Conservation (phyloP, 352 stramenopile species). For the Globisporangium iwayamae region DNA sequence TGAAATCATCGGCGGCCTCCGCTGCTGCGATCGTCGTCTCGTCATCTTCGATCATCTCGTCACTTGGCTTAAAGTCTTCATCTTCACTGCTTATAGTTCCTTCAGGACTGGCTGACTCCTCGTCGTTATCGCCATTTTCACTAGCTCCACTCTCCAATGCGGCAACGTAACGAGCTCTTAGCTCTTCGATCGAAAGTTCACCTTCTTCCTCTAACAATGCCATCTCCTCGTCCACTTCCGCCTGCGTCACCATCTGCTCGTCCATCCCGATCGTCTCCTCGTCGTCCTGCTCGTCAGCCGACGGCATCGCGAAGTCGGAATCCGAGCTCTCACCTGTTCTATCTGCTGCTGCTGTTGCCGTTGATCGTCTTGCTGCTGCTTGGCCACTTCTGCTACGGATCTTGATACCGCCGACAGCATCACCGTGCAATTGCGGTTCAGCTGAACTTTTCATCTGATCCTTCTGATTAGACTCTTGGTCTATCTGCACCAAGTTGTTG, state of each 20-base stretch:
- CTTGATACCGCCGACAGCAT: too few relatives aligned
- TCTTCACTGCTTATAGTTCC: conserved; percentile 11
- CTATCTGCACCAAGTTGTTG: not conserved
- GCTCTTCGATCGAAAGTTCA: conserved; percentile 90
- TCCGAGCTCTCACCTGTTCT: conserved; percentile 27
- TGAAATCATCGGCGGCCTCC: conserved; percentile 45
- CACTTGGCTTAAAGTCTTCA: conserved; percentile 28
- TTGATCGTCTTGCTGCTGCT: not conserved
- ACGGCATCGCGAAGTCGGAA: conserved; percentile 31
- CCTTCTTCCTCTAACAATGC: conserved; percentile 83
- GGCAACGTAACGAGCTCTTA: conserved; percentile 44
- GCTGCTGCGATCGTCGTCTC: conserved; percentile 91
- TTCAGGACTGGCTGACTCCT: conserved; percentile 1
- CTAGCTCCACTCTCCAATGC: conserved; percentile 14
- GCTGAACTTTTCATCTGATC: not conserved
- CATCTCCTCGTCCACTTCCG: conserved; percentile 75
- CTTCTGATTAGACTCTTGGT: not conserved
- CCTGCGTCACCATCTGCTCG: conserved; percentile 39
- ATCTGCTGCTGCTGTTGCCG: not conserved
- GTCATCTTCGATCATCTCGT: conserved; percentile 66
- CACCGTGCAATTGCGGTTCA: not conserved
- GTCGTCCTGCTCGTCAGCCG: conserved; percentile 59
- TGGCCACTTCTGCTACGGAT: conserved; percentile 12
- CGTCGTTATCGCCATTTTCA: conserved; percentile 18
- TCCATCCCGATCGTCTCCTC: conserved; percentile 88